Evolutionary conservation across 2,329 filamentous ascomycete species (phyloP).

Genomic region (Chaetomiaceae sp.): DNA sequence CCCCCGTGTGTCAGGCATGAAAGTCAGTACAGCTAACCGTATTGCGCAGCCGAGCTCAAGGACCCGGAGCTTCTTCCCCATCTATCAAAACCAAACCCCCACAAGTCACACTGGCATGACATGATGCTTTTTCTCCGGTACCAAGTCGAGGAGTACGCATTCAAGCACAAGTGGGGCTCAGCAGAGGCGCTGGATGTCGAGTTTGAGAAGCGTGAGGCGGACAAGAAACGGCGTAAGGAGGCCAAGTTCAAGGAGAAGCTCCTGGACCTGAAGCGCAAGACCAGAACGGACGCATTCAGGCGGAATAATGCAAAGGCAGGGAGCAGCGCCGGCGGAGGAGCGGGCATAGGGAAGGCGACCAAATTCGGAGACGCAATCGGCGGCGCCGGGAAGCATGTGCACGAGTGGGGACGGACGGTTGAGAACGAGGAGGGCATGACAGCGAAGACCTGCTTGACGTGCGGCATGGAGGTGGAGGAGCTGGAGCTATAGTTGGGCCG

Average conservation of each 20-base stretch:
- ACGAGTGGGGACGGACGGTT: constrained; percentile 75
- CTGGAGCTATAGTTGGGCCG: too few relatives aligned
- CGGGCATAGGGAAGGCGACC: constrained; percentile 39
- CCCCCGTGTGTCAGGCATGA: background rate
- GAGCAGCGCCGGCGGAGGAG: constrained; percentile 31
- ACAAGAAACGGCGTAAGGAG: constrained; percentile 83
- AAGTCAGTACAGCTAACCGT: constrained; percentile 4
- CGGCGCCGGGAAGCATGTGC: constrained; percentile 68
- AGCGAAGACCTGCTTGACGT: constrained; percentile 72
- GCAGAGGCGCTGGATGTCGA: constrained; percentile 81
- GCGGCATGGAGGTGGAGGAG: constrained; percentile 76
- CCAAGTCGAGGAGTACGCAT: constrained; percentile 91
- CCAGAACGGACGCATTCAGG: constrained; percentile 82
- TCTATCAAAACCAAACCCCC: constrained; percentile 84
- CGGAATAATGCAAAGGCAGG: constrained; percentile 56
- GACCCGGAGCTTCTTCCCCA: constrained; percentile 84
- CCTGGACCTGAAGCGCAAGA: constrained; percentile 86
- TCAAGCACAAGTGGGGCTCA: constrained; percentile 86
- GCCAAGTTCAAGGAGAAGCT: constrained; percentile 88
- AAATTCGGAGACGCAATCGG: constrained; percentile 75
- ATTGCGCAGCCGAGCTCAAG: constrained; percentile 68
- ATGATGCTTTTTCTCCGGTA: constrained; percentile 97
- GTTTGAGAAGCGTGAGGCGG: constrained; percentile 71
- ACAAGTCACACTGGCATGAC: constrained; percentile 94
- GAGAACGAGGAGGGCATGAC: constrained; percentile 68